Percentiles rank a stretch among this genome's conserved stretches.
These are phyloP conservation scores for Neospora caninum DNA, from an alignment of 169 alveolate genomes.

Conservation along the genomic window DNA sequence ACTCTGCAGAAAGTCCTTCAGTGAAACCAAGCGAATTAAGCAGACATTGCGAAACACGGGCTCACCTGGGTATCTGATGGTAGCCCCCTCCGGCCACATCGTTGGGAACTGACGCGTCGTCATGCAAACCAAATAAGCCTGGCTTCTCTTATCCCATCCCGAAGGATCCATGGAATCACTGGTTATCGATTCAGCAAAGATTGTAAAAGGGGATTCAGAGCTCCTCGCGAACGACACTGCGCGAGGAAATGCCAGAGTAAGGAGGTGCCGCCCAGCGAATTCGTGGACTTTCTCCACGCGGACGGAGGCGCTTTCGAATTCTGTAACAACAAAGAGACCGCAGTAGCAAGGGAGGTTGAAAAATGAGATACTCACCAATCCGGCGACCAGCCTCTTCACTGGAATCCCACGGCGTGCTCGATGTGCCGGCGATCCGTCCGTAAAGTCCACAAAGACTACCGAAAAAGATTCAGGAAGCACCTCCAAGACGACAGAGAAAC, in stretches of 20 bases:
- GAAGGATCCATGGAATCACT: constrained; percentile 18
- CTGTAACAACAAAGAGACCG: neutral
- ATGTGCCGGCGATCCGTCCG: too few relatives aligned
- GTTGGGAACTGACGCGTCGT: neutral
- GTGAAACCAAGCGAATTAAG: too few relatives aligned
- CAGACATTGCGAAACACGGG: neutral
- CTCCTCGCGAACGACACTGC: neutral
- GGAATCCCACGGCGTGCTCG: too few relatives aligned
- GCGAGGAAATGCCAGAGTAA: neutral
- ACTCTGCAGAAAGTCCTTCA: too few relatives aligned
- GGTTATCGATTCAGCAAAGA: neutral
- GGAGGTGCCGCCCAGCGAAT: constrained; percentile 15
- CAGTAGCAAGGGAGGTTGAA: neutral
- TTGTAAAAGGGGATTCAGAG: neutral
- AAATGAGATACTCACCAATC: too few relatives aligned
- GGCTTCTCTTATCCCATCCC: neutral
- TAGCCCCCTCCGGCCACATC: neutral
- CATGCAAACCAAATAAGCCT: neutral
- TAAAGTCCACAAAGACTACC: too few relatives aligned
- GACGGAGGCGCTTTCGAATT: neutral
- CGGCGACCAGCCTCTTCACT: too few relatives aligned
- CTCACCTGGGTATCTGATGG: constrained; percentile 1
- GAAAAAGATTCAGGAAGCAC: too few relatives aligned
- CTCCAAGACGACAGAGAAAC: too few relatives aligned
- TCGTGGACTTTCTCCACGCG: neutral